A percentile compares a stretch with the other conserved stretches of the same genome.
These are phyloP conservation scores for Melanogaster broomeanus DNA, from an alignment of 768 basidiomycete genomes.

Conservation along the genomic window DNA sequence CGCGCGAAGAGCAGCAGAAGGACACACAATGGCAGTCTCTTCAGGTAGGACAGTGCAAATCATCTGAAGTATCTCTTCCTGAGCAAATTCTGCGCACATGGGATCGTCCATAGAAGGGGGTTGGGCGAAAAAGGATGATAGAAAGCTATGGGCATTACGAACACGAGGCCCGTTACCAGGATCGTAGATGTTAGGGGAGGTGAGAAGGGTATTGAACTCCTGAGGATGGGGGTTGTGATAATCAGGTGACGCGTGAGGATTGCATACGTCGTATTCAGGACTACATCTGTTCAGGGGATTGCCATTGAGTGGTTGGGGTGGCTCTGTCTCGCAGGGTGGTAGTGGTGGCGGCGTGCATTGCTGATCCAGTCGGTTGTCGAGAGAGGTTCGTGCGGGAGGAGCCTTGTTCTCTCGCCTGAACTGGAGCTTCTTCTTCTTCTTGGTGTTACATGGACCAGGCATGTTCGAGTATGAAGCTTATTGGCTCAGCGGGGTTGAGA, in stretches of 20 bases:
- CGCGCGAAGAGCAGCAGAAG: background rate
- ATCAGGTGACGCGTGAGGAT: constrained; percentile 1
- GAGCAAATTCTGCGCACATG: constrained; percentile 76
- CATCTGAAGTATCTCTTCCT: constrained; percentile 76
- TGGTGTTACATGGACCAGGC: constrained; percentile 64
- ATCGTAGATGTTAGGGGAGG: constrained; percentile 68
- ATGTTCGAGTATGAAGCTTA: constrained; percentile 41
- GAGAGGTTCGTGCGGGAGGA: background rate
- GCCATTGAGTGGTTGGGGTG: background rate
- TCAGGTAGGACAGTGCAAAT: constrained; percentile 66
- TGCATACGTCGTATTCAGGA: constrained; percentile 6
- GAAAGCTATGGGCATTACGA: constrained; percentile 62
- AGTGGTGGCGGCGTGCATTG: background rate
- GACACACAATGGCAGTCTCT: constrained; percentile 67
- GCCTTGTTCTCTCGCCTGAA: constrained; percentile 36
- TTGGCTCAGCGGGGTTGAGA: no score
- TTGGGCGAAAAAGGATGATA: constrained; percentile 67
- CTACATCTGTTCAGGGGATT: background rate
- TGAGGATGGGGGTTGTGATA: background rate
- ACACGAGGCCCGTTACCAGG: constrained; percentile 82
- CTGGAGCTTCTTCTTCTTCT: constrained; percentile 43
- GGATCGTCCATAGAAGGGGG: constrained; percentile 63
- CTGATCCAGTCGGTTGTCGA: background rate
- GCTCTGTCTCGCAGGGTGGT: background rate
- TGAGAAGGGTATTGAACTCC: constrained; percentile 23